phyloP scores from a whole-genome alignment of 106 monocot species.

The Allium cepa region DNA sequence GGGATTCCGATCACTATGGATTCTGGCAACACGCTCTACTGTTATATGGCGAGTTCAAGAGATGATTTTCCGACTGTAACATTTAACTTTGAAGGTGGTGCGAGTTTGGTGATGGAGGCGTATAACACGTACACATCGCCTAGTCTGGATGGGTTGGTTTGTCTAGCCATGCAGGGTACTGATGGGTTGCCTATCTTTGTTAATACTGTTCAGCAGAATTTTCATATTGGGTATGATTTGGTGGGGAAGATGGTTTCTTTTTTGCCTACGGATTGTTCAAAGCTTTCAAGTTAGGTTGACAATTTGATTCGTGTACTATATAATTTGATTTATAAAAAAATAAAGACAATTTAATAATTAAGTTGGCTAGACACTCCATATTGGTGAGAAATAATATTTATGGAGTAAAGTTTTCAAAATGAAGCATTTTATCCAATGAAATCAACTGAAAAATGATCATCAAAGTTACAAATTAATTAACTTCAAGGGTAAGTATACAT shows the following conservation, averaged over 20 bases:
- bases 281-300: too few relatives aligned
- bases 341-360: too few relatives aligned
- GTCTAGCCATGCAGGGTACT: slow-evolving; percentile 14
- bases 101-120: slow-evolving; percentile 5
- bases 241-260: not conserved
- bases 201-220: slow-evolving; percentile 16
- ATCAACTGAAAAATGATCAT: too few relatives aligned
- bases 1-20: not conserved
- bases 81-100: slow-evolving; percentile 14
- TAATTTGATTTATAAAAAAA: too few relatives aligned
- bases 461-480: too few relatives aligned
- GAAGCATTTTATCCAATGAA: too few relatives aligned
- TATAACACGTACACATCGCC: slow-evolving; percentile 16
- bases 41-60: slow-evolving; percentile 9
- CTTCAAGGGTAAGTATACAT: too few relatives aligned
- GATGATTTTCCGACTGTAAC: slow-evolving; percentile 10
- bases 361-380: too few relatives aligned
- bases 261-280: too few relatives aligned
- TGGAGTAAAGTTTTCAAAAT: too few relatives aligned
- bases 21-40: slow-evolving; percentile 10
- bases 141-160: slow-evolving; percentile 14
- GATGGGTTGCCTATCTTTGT: slow-evolving; percentile 8
- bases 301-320: too few relatives aligned
- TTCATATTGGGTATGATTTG: slow-evolving; percentile 16
- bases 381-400: too few relatives aligned